Conservation (phyloP, 1,284 basidiomycete species). For the Sporisorium graminicola region DNA sequence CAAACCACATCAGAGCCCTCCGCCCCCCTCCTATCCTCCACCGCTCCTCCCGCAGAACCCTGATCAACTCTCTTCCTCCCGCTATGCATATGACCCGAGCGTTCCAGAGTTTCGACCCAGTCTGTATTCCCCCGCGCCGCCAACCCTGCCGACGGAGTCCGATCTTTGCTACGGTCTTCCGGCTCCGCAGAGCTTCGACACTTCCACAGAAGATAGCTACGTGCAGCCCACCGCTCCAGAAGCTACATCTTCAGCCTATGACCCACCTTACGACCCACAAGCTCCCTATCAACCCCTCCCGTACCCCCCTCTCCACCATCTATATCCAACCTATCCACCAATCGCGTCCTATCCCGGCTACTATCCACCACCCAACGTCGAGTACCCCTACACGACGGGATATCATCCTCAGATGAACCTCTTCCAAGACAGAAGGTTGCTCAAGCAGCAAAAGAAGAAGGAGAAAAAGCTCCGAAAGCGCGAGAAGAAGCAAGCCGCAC, state of each 20-base stretch:
- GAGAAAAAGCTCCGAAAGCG: slow-evolving; percentile 36
- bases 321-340: slow-evolving; percentile 9
- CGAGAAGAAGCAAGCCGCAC: slow-evolving; percentile 19
- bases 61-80: slow-evolving; percentile 1
- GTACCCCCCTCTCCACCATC: not conserved
- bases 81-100: slow-evolving; percentile 26
- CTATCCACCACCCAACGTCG: slow-evolving; percentile 3
- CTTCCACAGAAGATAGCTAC: not conserved
- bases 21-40: slow-evolving; percentile 22
- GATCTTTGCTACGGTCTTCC: slow-evolving; percentile 4
- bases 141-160: slow-evolving; percentile 11
- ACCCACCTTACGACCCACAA: slow-evolving; percentile 25
- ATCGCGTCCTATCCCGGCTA: not conserved
- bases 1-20: slow-evolving; percentile 2
- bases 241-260: not conserved
- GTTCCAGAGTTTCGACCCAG: slow-evolving; percentile 27
- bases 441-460: slow-evolving; percentile 32
- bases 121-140: slow-evolving; percentile 8
- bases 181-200: slow-evolving; percentile 6
- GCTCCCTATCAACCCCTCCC: slow-evolving; percentile 7
- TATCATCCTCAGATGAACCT: slow-evolving; percentile 8
- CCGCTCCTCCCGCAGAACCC: slow-evolving; percentile 12
- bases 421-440: slow-evolving; percentile 13
- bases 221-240: not conserved
- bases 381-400: not conserved